Evolutionary conservation across 306 rosid species (phyloP).

Genomic region (Prunus davidiana): DNA sequence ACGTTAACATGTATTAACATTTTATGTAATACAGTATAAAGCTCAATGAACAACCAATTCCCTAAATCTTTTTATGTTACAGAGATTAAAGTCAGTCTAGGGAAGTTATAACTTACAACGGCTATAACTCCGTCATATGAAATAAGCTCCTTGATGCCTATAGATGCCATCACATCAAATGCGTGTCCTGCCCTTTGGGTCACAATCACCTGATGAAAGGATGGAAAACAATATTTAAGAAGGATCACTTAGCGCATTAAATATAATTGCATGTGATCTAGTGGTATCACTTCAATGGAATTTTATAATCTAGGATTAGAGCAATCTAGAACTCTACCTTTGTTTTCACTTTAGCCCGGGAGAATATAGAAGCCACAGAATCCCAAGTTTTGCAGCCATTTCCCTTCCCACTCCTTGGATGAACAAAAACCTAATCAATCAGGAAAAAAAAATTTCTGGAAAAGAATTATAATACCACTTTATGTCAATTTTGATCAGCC

Average conservation of each 20-base stretch:
- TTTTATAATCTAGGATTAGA: background rate
- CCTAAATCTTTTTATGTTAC: background rate
- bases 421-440: constrained; percentile 81
- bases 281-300: background rate
- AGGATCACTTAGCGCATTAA: background rate
- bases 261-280: background rate
- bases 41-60: background rate
- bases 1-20: background rate
- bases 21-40: background rate
- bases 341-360: constrained; percentile 70
- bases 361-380: constrained; percentile 73
- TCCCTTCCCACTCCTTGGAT: constrained; percentile 94
- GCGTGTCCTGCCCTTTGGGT: constrained; percentile 89
- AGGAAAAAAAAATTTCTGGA: constrained; percentile 39
- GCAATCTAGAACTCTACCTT: constrained; percentile 48
- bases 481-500: constrained; percentile 11
- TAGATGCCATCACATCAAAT: constrained; percentile 64
- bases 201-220: constrained; percentile 65
- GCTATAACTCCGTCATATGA: constrained; percentile 85
- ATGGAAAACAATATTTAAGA: background rate
- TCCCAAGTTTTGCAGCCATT: constrained; percentile 81
- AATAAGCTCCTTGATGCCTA: constrained; percentile 58
- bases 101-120: constrained; percentile 63
- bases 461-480: constrained; percentile 24
- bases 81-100: background rate